Percentiles rank a stretch among this genome's conserved stretches.
phyloP scores from a whole-genome alignment of 345 rosid species.

The Limnanthes douglasii region DNA sequence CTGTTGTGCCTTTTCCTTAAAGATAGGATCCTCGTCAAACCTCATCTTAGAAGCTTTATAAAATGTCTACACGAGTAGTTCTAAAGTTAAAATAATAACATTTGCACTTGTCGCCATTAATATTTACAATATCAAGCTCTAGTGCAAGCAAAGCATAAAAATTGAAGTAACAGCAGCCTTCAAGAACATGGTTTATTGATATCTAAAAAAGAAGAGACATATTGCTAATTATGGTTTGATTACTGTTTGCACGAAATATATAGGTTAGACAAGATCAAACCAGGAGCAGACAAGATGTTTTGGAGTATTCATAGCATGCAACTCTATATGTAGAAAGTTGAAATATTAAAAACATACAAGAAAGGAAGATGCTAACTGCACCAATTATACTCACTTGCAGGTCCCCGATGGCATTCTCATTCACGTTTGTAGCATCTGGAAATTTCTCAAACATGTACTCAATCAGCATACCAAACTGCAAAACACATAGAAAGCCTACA shows the following conservation, averaged over 20 bases:
- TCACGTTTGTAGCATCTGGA: conserved; percentile 50
- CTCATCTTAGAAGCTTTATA: conserved; percentile 69
- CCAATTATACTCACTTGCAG: conserved; percentile 49
- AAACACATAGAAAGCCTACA: conserved; percentile 5
- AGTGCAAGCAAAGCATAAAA: too few relatives aligned
- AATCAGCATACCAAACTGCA: conserved; percentile 96
- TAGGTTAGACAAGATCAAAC: too few relatives aligned
- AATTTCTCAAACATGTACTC: conserved; percentile 77
- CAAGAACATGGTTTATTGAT: too few relatives aligned
- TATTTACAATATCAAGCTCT: too few relatives aligned
- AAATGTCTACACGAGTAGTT: conserved; percentile 34
- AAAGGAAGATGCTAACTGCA: conserved; percentile 7
- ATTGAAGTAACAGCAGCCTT: too few relatives aligned
- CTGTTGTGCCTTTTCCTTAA: conserved; percentile 82
- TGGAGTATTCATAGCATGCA: too few relatives aligned
- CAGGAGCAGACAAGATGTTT: too few relatives aligned
- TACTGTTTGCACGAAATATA: conserved; percentile 5
- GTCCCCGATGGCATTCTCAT: conserved; percentile 76
- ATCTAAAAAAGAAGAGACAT: too few relatives aligned
- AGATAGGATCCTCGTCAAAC: conserved; percentile 55
- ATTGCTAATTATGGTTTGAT: too few relatives aligned
- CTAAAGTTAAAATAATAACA: conserved; percentile 11
- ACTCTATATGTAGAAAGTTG: too few relatives aligned
- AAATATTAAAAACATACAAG: conserved; percentile 4
- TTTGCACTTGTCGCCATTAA: too few relatives aligned